These are phyloP conservation scores for Pyrenula massariospora DNA, from an alignment of 495 filamentous ascomycete species.

Conservation along the genomic window DNA sequence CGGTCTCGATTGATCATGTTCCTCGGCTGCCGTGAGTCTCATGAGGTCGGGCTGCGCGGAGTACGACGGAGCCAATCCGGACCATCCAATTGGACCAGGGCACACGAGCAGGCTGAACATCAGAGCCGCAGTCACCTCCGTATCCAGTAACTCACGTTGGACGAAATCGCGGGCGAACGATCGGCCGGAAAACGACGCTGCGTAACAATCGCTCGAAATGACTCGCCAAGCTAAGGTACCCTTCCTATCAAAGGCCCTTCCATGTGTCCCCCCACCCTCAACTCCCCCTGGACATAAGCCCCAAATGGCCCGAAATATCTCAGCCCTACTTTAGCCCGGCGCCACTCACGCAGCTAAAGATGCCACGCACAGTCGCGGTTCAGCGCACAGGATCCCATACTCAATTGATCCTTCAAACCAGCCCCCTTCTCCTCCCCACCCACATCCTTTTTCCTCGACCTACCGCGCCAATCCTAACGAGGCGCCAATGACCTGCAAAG, in stretches of 20 bases:
- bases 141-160: too few relatives aligned
- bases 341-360: not conserved
- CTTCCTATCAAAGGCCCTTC: too few relatives aligned
- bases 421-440: not conserved
- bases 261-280: too few relatives aligned
- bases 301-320: not conserved
- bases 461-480: not conserved
- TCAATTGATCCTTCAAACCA: not conserved
- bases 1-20: too few relatives aligned
- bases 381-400: not conserved
- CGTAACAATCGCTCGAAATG: too few relatives aligned
- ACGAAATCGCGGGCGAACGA: too few relatives aligned
- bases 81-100: not conserved
- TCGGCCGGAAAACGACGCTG: too few relatives aligned
- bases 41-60: not conserved
- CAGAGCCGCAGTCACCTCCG: too few relatives aligned
- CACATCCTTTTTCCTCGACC: not conserved
- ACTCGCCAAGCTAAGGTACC: too few relatives aligned
- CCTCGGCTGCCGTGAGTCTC: not conserved
- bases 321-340: not conserved
- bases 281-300: not conserved
- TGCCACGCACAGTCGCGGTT: not conserved
- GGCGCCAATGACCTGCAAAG: not conserved
- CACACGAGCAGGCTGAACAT: not conserved
- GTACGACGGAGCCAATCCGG: not conserved